Evolutionary conservation across 805 yeast species (phyloP), one percentile per base, ranked within the genome.

Genomic region (Nakazawaea siamensis): DNA sequence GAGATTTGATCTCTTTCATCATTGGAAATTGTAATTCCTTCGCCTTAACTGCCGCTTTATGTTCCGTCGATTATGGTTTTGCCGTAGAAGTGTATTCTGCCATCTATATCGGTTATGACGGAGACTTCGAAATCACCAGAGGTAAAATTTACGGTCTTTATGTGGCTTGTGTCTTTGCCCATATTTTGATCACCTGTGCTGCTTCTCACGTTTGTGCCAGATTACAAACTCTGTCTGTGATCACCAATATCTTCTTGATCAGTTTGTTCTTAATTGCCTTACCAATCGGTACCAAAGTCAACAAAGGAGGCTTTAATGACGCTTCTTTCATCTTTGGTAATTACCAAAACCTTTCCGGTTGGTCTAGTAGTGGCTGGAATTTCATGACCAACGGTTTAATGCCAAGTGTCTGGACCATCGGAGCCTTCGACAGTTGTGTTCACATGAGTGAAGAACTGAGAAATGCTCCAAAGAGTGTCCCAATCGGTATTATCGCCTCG

Each of bases 321-420:
- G 80, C 73, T 13, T 41, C 50, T 6, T 76, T 61, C 48, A 76
- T 78, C 19, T 79, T 77, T 52, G 75, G 76, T 20, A 52, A 66
- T 27, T 63, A 66, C 35, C 58, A 66, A 18, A 75, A 75, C 48
- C 54, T 52, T 33, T 60, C 76, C 24, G 67, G 63, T 24, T 79
- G 82, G 77, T 65, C 75, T 8, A 24, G 29, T 27, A 56, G 52
- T 24, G 84, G 83, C 20, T 75, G 78, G 73, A 67, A 73, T 30
- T 70, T 62, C 52, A 54, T 65, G 39, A 53, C 76, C 43, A 58
- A 57, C 27, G 62, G 69, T 11, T 71, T 76, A 66, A 67, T 76
- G 73, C 77, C 85, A 1, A 76, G 78, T 1, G 69, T 78, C 39
- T 80, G 88, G 87, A 76, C 84, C 14, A 78, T 80, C 50, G 81